Percentiles rank a stretch among this genome's conserved stretches.
Evolutionary conservation across 805 yeast genomes (phyloP).

Genomic region (Ogataea populi-albae): DNA sequence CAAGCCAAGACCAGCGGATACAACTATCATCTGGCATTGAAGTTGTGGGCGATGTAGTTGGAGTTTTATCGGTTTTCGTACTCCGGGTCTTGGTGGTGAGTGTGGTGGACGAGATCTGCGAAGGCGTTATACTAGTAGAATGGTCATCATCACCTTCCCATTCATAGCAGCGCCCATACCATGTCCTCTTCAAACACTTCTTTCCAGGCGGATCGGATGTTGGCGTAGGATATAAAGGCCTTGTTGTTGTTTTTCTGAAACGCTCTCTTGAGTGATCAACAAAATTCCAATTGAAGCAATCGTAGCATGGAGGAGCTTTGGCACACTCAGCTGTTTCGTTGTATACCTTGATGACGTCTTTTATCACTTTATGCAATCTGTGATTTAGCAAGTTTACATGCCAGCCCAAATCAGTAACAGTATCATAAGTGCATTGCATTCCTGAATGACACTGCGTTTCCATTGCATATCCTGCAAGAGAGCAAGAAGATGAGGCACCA

Average conservation of each 20-base stretch:
- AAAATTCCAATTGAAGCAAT: conserved; percentile 87
- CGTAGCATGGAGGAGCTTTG: conserved; percentile 79
- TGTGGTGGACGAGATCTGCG: too few relatives aligned
- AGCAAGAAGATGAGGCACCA: conserved; percentile 87
- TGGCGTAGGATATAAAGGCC: conserved; percentile 15
- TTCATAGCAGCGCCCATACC: conserved; percentile 57
- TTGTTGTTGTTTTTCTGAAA: conserved; percentile 29
- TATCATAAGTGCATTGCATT: conserved; percentile 81
- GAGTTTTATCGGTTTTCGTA: too few relatives aligned
- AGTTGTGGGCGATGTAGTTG: too few relatives aligned
- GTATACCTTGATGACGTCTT: conserved; percentile 66
- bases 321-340: conserved; percentile 75
- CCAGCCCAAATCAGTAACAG: conserved; percentile 88
- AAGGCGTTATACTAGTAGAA: conserved; percentile 10
- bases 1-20: conserved; percentile 20
- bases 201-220: conserved; percentile 33
- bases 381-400: conserved; percentile 84
- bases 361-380: conserved; percentile 86
- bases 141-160: conserved; percentile 31
- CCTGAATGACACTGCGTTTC: conserved; percentile 96
- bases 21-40: conserved; percentile 9
- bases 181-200: conserved; percentile 53
- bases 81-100: too few relatives aligned
- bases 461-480: conserved; percentile 94
- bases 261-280: conserved; percentile 44